These are phyloP conservation scores for Thecaphora thlaspeos DNA, from an alignment of 1,284 basidiomycete genomes.

Conservation along the genomic window DNA sequence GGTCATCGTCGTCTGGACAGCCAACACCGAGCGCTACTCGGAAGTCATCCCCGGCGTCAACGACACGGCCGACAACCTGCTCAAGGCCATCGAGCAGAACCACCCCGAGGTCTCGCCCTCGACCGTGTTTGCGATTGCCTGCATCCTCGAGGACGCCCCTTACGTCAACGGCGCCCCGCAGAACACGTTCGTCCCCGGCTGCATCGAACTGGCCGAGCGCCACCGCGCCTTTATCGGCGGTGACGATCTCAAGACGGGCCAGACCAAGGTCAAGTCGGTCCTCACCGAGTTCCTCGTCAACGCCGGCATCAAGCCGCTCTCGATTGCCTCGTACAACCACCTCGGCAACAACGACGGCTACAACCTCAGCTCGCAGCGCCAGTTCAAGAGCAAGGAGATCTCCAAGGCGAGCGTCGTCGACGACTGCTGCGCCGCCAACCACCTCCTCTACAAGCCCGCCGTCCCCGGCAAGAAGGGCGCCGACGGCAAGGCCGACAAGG, in stretches of 20 bases:
- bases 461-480: constrained; percentile 47
- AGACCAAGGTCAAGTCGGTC: constrained; percentile 71
- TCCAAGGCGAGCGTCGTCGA: constrained; percentile 91
- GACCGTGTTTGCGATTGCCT: constrained; percentile 89
- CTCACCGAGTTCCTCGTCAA: constrained; percentile 98
- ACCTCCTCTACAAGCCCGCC: constrained; percentile 80
- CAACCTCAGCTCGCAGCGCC: constrained; percentile 83
- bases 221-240: constrained; percentile 91
- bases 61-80: constrained; percentile 86
- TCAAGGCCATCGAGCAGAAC: constrained; percentile 76
- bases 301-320: constrained; percentile 96
- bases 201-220: constrained; percentile 86
- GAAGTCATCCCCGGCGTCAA: constrained; percentile 92
- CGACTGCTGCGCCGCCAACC: constrained; percentile 69
- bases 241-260: constrained; percentile 83
- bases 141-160: constrained; percentile 90
- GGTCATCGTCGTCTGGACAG: constrained; percentile 92
- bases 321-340: constrained; percentile 97
- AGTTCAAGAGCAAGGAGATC: constrained; percentile 94
- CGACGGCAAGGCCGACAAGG: constrained; percentile 66
- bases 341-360: constrained; percentile 97
- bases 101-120: constrained; percentile 93
- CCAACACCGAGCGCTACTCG: constrained; percentile 97
- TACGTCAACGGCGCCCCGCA: constrained; percentile 98
- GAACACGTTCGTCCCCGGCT: constrained; percentile 98